Percentiles rank a stretch among this genome's conserved stretches.
These are phyloP conservation scores for Psidium guajava DNA, from an alignment of 345 rosid species.

Conservation along the genomic window DNA sequence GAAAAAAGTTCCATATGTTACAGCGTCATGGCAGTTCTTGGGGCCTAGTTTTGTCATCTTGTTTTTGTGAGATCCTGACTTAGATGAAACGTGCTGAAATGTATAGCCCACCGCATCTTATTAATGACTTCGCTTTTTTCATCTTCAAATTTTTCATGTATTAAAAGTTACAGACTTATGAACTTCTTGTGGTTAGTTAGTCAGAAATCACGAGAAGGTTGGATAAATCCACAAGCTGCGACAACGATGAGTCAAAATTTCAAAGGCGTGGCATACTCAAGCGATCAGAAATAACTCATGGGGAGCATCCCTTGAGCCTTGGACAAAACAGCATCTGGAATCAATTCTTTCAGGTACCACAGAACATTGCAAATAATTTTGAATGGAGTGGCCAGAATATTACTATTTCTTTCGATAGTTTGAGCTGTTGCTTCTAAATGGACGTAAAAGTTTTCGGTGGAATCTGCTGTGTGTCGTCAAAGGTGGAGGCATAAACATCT, in stretches of 20 bases:
- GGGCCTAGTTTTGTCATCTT: not conserved
- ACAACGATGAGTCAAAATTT: constrained; percentile 30
- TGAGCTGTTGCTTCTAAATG: not conserved
- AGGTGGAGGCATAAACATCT: not conserved
- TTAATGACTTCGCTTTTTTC: not conserved
- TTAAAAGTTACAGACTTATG: constrained; percentile 21
- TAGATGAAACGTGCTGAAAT: not conserved
- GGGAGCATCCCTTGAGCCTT: constrained; percentile 92
- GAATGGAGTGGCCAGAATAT: not conserved
- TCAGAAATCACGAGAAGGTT: constrained; percentile 85
- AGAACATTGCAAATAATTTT: not conserved
- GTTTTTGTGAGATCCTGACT: not conserved
- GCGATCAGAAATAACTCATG: constrained; percentile 69
- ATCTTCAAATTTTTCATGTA: not conserved
- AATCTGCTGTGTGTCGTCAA: not conserved
- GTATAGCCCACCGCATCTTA: not conserved
- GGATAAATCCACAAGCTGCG: constrained; percentile 44
- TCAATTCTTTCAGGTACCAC: constrained; percentile 79
- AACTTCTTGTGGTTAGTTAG: constrained; percentile 85
- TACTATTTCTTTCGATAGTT: not conserved
- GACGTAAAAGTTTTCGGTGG: not conserved
- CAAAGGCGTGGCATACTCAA: constrained; percentile 53
- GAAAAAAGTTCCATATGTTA: not conserved
- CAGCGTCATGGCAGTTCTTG: not conserved
- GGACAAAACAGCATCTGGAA: constrained; percentile 92